Evolutionary conservation across 306 rosid species (phyloP).

Genomic region (Prunus kanzakura): DNA sequence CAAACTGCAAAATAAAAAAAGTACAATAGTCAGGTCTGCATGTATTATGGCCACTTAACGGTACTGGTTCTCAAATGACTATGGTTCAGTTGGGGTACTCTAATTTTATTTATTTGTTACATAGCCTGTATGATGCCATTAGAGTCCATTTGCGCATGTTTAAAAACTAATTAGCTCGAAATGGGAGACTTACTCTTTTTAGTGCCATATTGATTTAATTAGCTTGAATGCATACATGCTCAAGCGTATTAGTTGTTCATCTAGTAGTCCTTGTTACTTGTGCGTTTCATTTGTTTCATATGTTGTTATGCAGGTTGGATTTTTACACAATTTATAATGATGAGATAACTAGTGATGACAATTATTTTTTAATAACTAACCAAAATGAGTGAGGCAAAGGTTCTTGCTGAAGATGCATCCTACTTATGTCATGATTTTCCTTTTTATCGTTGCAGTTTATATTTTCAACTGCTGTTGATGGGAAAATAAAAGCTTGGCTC

Average conservation of each 20-base stretch:
- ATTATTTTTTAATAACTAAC: not conserved
- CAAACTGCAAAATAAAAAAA: not conserved
- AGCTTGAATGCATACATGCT: not conserved
- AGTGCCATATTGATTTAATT: not conserved
- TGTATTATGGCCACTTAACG: not conserved
- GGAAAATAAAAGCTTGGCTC: conserved; percentile 74
- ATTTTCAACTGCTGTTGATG: conserved; percentile 74
- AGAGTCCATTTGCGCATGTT: not conserved
- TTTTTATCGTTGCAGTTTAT: conserved; percentile 46
- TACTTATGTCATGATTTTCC: not conserved
- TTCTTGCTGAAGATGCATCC: not conserved
- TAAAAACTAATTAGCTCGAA: not conserved
- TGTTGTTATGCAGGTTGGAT: not conserved
- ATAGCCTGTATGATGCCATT: not conserved
- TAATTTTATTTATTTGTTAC: not conserved
- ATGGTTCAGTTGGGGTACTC: not conserved
- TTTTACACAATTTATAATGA: not conserved
- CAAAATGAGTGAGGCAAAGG: not conserved
- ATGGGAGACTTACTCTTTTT: not conserved
- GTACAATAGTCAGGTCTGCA: not conserved
- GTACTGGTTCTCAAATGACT: not conserved
- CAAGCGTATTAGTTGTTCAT: not conserved
- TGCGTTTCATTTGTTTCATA: not conserved
- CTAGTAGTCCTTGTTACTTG: not conserved
- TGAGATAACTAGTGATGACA: not conserved